Percentiles rank a stretch among this genome's conserved stretches.
Conservation (phyloP, 1,284 basidiomycete genomes). For the Abortiporus biennis region DNA sequence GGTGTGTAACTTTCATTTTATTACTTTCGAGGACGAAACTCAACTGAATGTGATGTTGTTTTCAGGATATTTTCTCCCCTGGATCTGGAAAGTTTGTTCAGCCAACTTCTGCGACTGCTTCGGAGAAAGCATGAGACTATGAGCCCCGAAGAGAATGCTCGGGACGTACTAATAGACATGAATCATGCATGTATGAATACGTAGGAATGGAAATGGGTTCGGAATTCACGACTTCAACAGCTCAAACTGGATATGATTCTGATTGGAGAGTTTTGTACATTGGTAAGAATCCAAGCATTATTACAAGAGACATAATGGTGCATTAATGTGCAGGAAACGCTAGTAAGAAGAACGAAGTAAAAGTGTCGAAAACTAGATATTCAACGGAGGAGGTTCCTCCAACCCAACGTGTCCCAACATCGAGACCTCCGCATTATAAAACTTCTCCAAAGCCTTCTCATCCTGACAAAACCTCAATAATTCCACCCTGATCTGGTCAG, state of each 20-base stretch:
- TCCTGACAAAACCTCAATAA: slow-evolving; percentile 68
- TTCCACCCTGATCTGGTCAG: slow-evolving; percentile 55
- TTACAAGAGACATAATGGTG: too few relatives aligned
- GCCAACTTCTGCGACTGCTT: neutral
- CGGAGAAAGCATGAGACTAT: too few relatives aligned
- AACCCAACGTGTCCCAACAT: slow-evolving; percentile 30
- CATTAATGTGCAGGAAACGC: too few relatives aligned
- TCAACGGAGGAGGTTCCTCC: slow-evolving; percentile 60
- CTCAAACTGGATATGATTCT: too few relatives aligned
- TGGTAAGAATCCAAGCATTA: too few relatives aligned
- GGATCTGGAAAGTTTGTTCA: slow-evolving; percentile 10
- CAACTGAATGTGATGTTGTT: neutral
- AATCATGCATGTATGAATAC: too few relatives aligned
- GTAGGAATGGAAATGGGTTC: too few relatives aligned
- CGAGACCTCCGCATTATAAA: slow-evolving; percentile 73
- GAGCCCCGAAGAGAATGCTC: too few relatives aligned
- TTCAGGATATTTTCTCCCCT: slow-evolving; percentile 14
- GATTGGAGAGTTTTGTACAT: too few relatives aligned
- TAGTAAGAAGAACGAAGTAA: neutral
- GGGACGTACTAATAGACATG: too few relatives aligned
- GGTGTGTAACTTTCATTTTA: slow-evolving; percentile 28
- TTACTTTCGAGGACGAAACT: neutral
- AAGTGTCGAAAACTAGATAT: neutral
- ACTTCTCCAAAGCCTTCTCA: slow-evolving; percentile 42
- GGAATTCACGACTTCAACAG: too few relatives aligned